Percentiles rank a stretch among this genome's conserved stretches.
Conservation (phyloP, 352 stramenopile genomes). For the Blastocystis sp. region DNA sequence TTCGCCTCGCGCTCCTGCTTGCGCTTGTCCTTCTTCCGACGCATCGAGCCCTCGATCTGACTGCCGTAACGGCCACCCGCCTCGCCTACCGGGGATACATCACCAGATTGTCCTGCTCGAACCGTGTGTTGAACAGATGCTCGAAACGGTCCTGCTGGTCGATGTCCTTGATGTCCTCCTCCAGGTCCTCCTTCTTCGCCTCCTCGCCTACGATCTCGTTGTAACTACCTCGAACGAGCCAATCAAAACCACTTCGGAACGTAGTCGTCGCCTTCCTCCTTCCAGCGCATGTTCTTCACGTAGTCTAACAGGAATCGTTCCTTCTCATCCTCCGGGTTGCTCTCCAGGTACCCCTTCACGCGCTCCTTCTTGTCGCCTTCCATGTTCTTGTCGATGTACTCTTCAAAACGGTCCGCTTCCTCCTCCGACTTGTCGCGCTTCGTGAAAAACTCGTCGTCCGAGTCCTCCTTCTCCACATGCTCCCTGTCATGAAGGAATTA, state of each 20-base stretch:
- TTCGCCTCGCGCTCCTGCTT: constrained; percentile 83
- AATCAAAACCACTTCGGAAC: background rate
- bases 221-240: constrained; percentile 63
- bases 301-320: constrained; percentile 41
- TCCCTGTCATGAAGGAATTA: constrained; percentile 39
- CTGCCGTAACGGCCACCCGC: constrained; percentile 59
- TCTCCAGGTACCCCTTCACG: constrained; percentile 17
- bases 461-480: constrained; percentile 61
- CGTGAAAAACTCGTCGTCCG: constrained; percentile 59
- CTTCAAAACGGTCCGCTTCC: constrained; percentile 45
- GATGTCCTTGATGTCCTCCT: constrained; percentile 77
- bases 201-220: constrained; percentile 68
- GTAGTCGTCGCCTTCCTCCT: constrained; percentile 57
- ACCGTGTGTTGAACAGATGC: constrained; percentile 96
- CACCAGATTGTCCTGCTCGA: constrained; percentile 83
- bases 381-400: constrained; percentile 47
- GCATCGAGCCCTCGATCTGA: constrained; percentile 75
- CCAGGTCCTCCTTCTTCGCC: constrained; percentile 57
- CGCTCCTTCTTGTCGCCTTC: constrained; percentile 38
- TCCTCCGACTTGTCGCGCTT: constrained; percentile 35
- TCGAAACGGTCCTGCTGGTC: constrained; percentile 91
- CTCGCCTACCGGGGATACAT: constrained; percentile 70
- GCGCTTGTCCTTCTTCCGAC: constrained; percentile 84
- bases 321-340: constrained; percentile 49
- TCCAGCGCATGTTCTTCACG: constrained; percentile 34